Percentiles rank a stretch among this genome's conserved stretches.
phyloP scores from a whole-genome alignment of 257 asterid species.

The Apocynum venetum region DNA sequence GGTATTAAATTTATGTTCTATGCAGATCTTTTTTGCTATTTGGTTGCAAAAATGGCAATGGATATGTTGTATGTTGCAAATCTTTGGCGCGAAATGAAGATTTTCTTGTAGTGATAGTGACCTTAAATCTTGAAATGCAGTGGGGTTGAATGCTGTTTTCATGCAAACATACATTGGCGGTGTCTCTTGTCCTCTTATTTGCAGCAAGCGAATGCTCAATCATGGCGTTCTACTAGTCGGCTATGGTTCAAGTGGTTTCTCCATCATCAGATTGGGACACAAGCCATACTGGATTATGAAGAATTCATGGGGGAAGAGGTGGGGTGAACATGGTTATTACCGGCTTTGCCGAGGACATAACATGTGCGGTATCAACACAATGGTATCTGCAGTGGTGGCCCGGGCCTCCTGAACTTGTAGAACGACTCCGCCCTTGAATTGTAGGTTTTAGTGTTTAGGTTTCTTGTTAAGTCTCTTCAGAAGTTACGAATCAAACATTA shows the following conservation, averaged over 20 bases:
- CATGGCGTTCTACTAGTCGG: constrained; percentile 83
- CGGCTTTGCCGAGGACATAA: constrained; percentile 62
- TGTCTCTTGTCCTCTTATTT: constrained; percentile 76
- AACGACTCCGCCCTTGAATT: background rate
- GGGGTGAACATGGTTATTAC: constrained; percentile 84
- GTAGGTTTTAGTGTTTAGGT: no score
- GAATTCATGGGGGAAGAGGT: constrained; percentile 80
- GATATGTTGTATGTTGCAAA: no score
- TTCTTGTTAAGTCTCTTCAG: no score
- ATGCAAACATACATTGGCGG: constrained; percentile 92
- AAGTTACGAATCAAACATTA: no score
- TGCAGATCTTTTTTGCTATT: no score
- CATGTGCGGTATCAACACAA: constrained; percentile 76
- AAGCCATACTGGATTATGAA: constrained; percentile 81
- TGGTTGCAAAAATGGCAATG: no score
- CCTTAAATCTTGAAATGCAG: constrained; percentile 24
- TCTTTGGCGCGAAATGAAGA: no score
- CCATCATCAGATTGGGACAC: constrained; percentile 58
- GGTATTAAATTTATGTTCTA: constrained; percentile 22
- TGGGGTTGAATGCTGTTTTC: constrained; percentile 74
- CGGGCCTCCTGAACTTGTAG: constrained; percentile 24
- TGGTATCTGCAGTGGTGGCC: constrained; percentile 75
- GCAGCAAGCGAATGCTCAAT: constrained; percentile 50
- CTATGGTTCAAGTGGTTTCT: constrained; percentile 68
- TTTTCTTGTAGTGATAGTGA: background rate